phyloP scores from a whole-genome alignment of 306 rosid genomes.

The Hippophae gyantsensis region DNA sequence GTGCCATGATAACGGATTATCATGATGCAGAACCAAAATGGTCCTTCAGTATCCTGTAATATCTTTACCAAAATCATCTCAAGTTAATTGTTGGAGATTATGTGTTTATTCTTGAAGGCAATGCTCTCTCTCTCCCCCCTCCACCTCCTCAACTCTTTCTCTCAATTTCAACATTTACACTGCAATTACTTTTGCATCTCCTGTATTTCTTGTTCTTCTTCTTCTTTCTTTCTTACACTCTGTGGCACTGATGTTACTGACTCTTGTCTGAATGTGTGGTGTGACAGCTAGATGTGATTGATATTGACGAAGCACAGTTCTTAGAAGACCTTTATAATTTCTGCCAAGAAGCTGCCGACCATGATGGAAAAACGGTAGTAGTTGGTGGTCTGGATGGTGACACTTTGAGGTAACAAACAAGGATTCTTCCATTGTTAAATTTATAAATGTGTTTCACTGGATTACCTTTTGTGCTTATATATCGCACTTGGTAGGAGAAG shows the following conservation, averaged over 20 bases:
- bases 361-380: constrained; percentile 38
- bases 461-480: constrained; percentile 10
- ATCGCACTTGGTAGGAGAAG: constrained; percentile 50
- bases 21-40: too few relatives aligned
- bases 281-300: constrained; percentile 43
- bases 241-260: constrained; percentile 9
- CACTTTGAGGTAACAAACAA: constrained; percentile 27
- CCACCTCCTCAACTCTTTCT: too few relatives aligned
- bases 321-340: constrained; percentile 39
- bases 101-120: too few relatives aligned
- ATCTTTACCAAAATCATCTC: too few relatives aligned
- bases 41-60: too few relatives aligned
- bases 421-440: neutral
- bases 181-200: neutral
- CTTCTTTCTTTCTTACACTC: constrained; percentile 2
- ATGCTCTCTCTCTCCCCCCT: too few relatives aligned
- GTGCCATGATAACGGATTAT: too few relatives aligned
- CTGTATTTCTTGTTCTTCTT: neutral
- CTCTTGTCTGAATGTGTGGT: constrained; percentile 16
- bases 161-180: too few relatives aligned
- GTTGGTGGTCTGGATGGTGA: constrained; percentile 47
- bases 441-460: neutral
- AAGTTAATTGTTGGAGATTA: too few relatives aligned
- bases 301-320: constrained; percentile 47
- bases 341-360: constrained; percentile 41